Evolutionary conservation across 495 filamentous ascomycete genomes (phyloP).

Genomic region (Poronia punctata): DNA sequence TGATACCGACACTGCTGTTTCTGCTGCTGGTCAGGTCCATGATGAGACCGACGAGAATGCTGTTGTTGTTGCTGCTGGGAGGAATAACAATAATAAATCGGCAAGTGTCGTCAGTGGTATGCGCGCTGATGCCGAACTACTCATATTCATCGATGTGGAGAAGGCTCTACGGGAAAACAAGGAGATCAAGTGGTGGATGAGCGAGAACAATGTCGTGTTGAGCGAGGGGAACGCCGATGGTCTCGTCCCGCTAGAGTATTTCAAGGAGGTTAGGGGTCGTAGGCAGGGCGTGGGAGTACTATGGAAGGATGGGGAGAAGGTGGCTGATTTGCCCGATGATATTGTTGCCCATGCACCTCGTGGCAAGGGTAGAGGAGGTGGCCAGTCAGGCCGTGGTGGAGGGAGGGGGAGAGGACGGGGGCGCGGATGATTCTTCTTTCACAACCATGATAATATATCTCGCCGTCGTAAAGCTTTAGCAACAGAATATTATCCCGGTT

Average conservation of each 20-base stretch:
- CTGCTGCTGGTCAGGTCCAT: slow-evolving; percentile 42
- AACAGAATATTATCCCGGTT: too few species aligned
- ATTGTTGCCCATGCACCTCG: slow-evolving; percentile 21
- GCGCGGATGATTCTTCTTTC: background rate
- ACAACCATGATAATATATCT: too few species aligned
- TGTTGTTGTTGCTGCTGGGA: slow-evolving; percentile 13
- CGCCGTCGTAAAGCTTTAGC: too few species aligned
- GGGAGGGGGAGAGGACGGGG: slow-evolving; percentile 2
- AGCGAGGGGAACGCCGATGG: slow-evolving; percentile 44
- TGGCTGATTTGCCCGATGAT: slow-evolving; percentile 48
- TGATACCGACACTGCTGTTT: slow-evolving; percentile 10
- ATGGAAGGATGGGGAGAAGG: slow-evolving; percentile 56
- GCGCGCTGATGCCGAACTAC: slow-evolving; percentile 66
- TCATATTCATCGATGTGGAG: slow-evolving; percentile 73
- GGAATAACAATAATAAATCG: too few species aligned
- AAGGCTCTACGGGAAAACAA: slow-evolving; percentile 51
- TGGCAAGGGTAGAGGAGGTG: slow-evolving; percentile 7
- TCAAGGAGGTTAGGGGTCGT: slow-evolving; percentile 51
- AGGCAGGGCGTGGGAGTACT: slow-evolving; percentile 53
- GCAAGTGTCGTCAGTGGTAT: slow-evolving; percentile 73
- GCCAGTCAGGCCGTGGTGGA: slow-evolving; percentile 4
- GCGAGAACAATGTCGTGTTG: slow-evolving; percentile 72
- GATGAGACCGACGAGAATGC: slow-evolving; percentile 54
- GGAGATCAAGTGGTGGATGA: slow-evolving; percentile 72
- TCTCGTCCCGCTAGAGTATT: slow-evolving; percentile 36